Evolutionary conservation across 257 asterid species (phyloP).

Genomic region (Paraleonurus japonicus): DNA sequence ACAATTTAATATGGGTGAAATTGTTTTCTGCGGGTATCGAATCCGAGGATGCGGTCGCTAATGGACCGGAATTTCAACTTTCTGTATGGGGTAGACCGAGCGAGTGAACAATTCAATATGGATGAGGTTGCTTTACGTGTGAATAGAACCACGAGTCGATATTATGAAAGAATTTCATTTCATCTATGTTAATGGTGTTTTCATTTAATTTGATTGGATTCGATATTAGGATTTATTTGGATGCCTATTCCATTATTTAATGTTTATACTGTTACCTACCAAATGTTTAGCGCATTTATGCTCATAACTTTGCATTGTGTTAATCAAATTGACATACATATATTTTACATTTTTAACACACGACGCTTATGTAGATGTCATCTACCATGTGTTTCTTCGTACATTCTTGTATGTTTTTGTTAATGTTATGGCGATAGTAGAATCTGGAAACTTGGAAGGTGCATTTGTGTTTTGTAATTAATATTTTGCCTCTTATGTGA

Average conservation of each 20-base stretch:
- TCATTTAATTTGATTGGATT: neutral
- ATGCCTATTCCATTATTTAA: neutral
- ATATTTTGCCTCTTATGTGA: neutral
- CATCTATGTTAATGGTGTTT: too few species aligned
- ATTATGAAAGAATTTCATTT: too few species aligned
- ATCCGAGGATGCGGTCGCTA: too few species aligned
- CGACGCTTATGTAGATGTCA: neutral
- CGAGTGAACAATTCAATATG: too few species aligned
- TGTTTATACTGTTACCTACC: neutral
- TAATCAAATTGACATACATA: neutral
- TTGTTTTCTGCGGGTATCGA: too few species aligned
- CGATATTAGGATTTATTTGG: neutral
- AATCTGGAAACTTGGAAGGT: neutral
- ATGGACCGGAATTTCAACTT: too few species aligned
- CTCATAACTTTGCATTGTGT: neutral
- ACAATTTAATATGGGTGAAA: too few species aligned
- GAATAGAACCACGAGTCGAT: too few species aligned
- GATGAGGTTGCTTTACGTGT: too few species aligned
- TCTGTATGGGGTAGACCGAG: too few species aligned
- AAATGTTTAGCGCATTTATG: neutral
- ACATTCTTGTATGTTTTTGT: neutral
- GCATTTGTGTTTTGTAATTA: neutral
- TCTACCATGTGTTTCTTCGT: neutral
- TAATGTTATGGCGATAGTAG: neutral
- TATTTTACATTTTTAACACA: neutral